A percentile compares a stretch with the other conserved stretches of the same genome.
These are phyloP conservation scores for Solanum etuberosum DNA, from an alignment of 257 asterid genomes.

Conservation along the genomic window DNA sequence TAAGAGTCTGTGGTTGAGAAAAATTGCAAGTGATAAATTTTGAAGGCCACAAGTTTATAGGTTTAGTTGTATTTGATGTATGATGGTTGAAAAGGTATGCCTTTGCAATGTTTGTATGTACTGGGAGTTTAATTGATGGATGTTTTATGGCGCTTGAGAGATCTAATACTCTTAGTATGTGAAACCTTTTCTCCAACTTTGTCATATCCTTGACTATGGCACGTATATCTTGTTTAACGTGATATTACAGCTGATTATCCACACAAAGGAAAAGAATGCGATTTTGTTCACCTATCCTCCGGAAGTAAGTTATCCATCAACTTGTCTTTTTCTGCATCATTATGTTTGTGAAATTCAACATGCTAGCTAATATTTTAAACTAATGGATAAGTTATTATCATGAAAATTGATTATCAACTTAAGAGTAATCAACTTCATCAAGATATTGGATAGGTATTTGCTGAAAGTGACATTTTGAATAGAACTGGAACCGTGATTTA, in stretches of 20 bases:
- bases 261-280: constrained; percentile 77
- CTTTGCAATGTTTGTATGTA: background rate
- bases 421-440: background rate
- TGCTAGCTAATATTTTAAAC: background rate
- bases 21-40: background rate
- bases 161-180: background rate
- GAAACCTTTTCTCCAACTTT: background rate
- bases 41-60: background rate
- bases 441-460: background rate
- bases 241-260: constrained; percentile 53
- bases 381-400: background rate
- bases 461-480: background rate
- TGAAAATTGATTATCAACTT: background rate
- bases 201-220: constrained; percentile 44
- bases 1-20: background rate
- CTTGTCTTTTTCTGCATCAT: background rate
- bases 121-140: background rate
- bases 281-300: constrained; percentile 86
- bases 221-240: constrained; percentile 77
- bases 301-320: constrained; percentile 39
- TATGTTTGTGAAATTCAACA: background rate
- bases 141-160: background rate
- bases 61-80: background rate
- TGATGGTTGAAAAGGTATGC: background rate
- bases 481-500: background rate